Evolutionary conservation across 2,329 filamentous ascomycete genomes (phyloP), one percentile per base, ranked within the genome.

Genomic region (Coniochaeta ligniaria): DNA sequence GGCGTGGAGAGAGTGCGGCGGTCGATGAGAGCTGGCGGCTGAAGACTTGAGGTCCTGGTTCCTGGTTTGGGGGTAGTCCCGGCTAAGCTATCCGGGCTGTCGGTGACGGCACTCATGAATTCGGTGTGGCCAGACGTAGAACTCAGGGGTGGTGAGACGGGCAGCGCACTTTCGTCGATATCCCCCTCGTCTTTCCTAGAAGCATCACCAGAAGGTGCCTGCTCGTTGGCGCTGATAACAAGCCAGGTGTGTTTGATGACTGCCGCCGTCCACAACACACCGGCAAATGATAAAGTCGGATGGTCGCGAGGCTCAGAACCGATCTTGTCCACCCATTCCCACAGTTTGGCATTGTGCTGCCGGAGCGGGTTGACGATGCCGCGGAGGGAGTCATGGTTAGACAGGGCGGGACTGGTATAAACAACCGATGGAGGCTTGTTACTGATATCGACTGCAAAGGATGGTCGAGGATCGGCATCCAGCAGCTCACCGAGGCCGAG

Each of bases 401-500:
- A 62, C 12, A 71, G 65, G 20, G 69, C 69, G 20, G 69, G 68
- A 38, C 69, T 72, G n/a, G 68, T 67, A 62, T 71, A 72, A 50
- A 68, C 67, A 22, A 72, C 64, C 59, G 67, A 64, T n/a, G 66
- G 65, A 38, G 60, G 66, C 58, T 63, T 68, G 62, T 63, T 63
- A 55, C 62, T 57, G 31, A 66, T 60, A 35, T 66, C 66, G 59
- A 68, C 66, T 47, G 69, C 66, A 57, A 70, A 66, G 33, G 74
- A 69, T 8, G 75, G 74, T 26, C 75, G 69, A 28, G 72, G 70
- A 61, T 78, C 75, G 60, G 66, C 69, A 59, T 75, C 70, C 62
- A 78, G 70, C 43, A 78, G 65, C 61, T 76, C 74, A 66, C 74
- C 63, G 61, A 76, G 66, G 66, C 69, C 68, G 62, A 71, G 60